Conservation (phyloP, 2,329 filamentous ascomycete genomes). For the Biscogniauxia sp. region DNA sequence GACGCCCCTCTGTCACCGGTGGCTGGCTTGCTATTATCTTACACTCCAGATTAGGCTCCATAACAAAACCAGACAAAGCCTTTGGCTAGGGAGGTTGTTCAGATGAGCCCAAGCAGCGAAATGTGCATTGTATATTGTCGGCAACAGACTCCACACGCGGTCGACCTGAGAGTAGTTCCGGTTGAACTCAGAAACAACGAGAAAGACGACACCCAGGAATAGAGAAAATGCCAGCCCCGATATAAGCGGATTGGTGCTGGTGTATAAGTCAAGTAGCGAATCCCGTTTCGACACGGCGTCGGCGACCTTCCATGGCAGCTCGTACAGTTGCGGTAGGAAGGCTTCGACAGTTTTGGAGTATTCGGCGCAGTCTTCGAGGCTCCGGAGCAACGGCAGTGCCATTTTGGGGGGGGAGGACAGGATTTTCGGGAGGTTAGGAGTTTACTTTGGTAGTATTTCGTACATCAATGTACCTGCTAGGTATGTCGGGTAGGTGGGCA, state of each 20-base stretch:
- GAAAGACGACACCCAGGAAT: constrained; percentile 66
- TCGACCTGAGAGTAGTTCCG: constrained; percentile 97
- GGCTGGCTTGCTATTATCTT: constrained; percentile 33
- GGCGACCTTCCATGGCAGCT: constrained; percentile 64
- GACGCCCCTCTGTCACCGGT: constrained; percentile 4
- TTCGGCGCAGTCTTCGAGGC: constrained; percentile 72
- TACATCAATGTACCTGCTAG: no score
- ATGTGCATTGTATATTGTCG: constrained; percentile 82
- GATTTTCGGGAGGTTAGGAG: no score
- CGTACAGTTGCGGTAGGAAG: constrained; percentile 67
- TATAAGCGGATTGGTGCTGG: constrained; percentile 82
- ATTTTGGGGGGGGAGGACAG: no score
- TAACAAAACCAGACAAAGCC: constrained; percentile 69
- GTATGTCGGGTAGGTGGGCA: no score
- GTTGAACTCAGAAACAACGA: constrained; percentile 80
- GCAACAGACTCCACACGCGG: constrained; percentile 85
- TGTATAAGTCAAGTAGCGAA: constrained; percentile 69
- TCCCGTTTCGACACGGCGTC: constrained; percentile 59
- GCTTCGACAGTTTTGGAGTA: constrained; percentile 73
- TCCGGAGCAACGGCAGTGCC: constrained; percentile 70
- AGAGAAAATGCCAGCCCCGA: constrained; percentile 71
- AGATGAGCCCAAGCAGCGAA: constrained; percentile 80
- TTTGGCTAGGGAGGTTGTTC: constrained; percentile 65
- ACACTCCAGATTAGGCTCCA: constrained; percentile 79
- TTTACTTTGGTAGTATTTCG: no score